A percentile compares a stretch with the other conserved stretches of the same genome.
These are phyloP conservation scores for Ogataea wickerhamii DNA, from an alignment of 805 yeast species.

Conservation along the genomic window DNA sequence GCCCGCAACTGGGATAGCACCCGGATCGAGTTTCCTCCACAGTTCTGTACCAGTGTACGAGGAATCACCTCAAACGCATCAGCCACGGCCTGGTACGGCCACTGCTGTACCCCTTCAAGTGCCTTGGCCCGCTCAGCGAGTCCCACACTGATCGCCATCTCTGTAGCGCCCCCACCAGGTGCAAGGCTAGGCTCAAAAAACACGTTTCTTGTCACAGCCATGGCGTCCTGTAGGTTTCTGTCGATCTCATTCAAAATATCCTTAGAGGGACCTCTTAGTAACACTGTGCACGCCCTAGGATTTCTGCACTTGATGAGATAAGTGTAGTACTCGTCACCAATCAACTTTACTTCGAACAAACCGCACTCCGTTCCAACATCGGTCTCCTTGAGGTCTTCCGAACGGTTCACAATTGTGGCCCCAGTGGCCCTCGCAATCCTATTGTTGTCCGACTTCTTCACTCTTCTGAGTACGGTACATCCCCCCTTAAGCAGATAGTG, in stretches of 20 bases:
- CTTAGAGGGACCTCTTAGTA: conserved; percentile 94
- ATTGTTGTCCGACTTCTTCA: conserved; percentile 91
- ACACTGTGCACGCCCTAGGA: conserved; percentile 90
- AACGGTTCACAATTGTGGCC: conserved; percentile 93
- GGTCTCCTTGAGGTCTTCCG: conserved; percentile 87
- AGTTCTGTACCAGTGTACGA: conserved; percentile 93
- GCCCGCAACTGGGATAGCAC: conserved; percentile 89
- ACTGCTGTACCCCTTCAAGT: conserved; percentile 92
- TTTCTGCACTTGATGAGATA: conserved; percentile 74
- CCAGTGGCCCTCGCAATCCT: conserved; percentile 97
- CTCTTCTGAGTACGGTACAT: conserved; percentile 89
- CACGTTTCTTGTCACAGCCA: conserved; percentile 96
- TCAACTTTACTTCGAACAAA: conserved; percentile 84
- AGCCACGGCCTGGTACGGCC: conserved; percentile 99
- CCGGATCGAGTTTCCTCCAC: conserved; percentile 96
- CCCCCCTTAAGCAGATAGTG: conserved; percentile 93
- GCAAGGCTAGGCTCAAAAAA: conserved; percentile 90
- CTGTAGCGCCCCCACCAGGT: conserved; percentile 99
- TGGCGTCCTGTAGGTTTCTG: conserved; percentile 95
- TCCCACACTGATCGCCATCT: conserved; percentile 93
- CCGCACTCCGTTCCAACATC: conserved; percentile 92
- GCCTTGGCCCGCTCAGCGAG: conserved; percentile 87
- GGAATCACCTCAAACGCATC: conserved; percentile 99
- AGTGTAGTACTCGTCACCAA: conserved; percentile 96
- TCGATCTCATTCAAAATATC: conserved; percentile 95